Conservation (phyloP, 106 monocot species). For the Triglochin maritima region DNA sequence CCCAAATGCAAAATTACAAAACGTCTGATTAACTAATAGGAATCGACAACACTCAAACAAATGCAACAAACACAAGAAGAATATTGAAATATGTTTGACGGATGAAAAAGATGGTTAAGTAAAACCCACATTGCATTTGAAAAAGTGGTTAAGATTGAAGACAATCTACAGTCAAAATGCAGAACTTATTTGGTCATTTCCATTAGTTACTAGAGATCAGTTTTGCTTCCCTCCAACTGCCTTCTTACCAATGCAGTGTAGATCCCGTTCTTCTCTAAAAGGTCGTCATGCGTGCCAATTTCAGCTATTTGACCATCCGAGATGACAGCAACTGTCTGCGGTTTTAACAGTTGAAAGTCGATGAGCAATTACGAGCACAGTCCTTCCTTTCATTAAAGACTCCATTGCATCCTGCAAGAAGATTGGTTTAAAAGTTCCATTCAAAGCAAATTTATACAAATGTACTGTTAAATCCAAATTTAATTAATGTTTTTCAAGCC, state of each 20-base stretch:
- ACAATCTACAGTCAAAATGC: not conserved
- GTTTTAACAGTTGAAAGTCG: conserved; percentile 88
- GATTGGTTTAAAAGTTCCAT: not conserved
- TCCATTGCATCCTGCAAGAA: conserved; percentile 90
- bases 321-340: conserved; percentile 80
- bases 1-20: too few relatives aligned
- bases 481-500: too few relatives aligned
- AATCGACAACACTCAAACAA: too few relatives aligned
- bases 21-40: too few relatives aligned
- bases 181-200: not conserved
- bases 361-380: conserved; percentile 97
- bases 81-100: too few relatives aligned
- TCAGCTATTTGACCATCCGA: conserved; percentile 91
- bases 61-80: too few relatives aligned
- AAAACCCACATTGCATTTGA: too few relatives aligned
- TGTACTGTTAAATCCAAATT: not conserved
- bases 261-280: conserved; percentile 64
- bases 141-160: not conserved
- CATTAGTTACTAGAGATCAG: conserved; percentile 19
- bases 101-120: too few relatives aligned
- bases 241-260: conserved; percentile 87
- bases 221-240: conserved; percentile 62
- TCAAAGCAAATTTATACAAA: not conserved
- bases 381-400: conserved; percentile 91
- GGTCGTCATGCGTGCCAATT: conserved; percentile 80